A percentile compares a stretch with the other conserved stretches of the same genome.
These are phyloP conservation scores for Eruca vesicaria DNA, from an alignment of 441 rosid species.

Conservation along the genomic window DNA sequence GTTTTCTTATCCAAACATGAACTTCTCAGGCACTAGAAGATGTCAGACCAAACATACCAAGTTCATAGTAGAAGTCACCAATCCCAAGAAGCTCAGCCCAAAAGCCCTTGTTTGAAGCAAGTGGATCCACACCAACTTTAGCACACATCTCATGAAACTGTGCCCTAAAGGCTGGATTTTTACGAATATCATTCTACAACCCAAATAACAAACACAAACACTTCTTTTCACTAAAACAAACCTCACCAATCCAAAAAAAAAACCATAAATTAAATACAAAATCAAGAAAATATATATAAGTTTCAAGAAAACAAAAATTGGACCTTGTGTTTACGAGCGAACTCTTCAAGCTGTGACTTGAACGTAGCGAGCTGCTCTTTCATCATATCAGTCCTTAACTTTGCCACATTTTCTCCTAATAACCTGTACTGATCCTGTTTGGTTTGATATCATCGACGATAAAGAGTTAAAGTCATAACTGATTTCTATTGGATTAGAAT, in stretches of 20 bases:
- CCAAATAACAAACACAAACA: slow-evolving; percentile 3
- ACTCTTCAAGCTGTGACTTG: slow-evolving; percentile 85
- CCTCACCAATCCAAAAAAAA: neutral
- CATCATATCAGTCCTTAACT: slow-evolving; percentile 84
- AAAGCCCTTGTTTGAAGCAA: slow-evolving; percentile 89
- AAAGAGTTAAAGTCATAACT: neutral
- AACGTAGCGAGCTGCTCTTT: slow-evolving; percentile 94
- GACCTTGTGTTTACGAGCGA: slow-evolving; percentile 94
- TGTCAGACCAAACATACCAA: slow-evolving; percentile 42
- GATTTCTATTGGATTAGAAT: too few species aligned
- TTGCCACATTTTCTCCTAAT: slow-evolving; percentile 92
- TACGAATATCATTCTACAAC: slow-evolving; percentile 81
- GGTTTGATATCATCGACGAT: neutral
- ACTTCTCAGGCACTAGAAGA: neutral
- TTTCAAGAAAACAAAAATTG: neutral
- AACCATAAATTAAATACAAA: neutral
- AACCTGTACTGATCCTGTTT: slow-evolving; percentile 59
- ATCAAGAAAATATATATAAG: neutral
- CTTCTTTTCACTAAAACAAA: neutral
- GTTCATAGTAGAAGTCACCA: slow-evolving; percentile 94
- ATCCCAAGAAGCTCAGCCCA: slow-evolving; percentile 95
- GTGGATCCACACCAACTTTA: slow-evolving; percentile 92
- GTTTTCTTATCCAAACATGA: too few species aligned
- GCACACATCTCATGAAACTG: slow-evolving; percentile 98
- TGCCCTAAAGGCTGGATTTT: slow-evolving; percentile 83